Evolutionary conservation across 768 basidiomycete genomes (phyloP).

Genomic region (Cystobasidium onofrii): DNA sequence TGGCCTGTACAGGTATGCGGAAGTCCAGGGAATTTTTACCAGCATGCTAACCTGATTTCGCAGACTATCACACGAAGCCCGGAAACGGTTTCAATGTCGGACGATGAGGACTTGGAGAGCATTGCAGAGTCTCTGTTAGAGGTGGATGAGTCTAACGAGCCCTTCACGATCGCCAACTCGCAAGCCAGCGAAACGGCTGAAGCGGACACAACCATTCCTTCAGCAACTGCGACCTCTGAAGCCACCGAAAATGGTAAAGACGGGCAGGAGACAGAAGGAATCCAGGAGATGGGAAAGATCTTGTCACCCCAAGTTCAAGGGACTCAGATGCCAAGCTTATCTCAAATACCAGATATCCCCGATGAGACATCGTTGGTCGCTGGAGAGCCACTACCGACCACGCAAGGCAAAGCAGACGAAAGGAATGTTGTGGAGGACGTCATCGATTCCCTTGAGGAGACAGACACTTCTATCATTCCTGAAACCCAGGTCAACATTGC

Average conservation of each 20-base stretch:
- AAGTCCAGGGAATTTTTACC: too few species aligned
- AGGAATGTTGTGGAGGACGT: neutral
- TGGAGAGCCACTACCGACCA: neutral
- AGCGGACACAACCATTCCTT: neutral
- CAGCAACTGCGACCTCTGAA: neutral
- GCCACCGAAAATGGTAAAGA: neutral
- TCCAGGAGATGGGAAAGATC: neutral
- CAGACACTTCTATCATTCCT: neutral
- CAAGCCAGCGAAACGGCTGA: neutral
- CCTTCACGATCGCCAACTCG: neutral
- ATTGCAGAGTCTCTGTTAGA: neutral
- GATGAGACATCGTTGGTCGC: too few species aligned
- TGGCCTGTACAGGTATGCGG: neutral
- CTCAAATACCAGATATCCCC: conserved; percentile 2
- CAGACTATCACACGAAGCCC: too few species aligned
- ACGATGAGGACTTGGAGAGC: neutral
- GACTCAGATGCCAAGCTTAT: conserved; percentile 8
- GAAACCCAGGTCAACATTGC: neutral
- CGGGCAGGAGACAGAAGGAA: neutral
- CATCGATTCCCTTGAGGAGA: neutral
- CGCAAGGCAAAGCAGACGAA: neutral
- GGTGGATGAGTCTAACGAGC: neutral
- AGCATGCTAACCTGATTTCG: too few species aligned
- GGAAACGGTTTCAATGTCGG: too few species aligned
- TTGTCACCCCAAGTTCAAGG: neutral